Percentiles rank a stretch among this genome's conserved stretches.
phyloP scores from a whole-genome alignment of 495 filamentous ascomycete genomes.

The Xylaria sp. region DNA sequence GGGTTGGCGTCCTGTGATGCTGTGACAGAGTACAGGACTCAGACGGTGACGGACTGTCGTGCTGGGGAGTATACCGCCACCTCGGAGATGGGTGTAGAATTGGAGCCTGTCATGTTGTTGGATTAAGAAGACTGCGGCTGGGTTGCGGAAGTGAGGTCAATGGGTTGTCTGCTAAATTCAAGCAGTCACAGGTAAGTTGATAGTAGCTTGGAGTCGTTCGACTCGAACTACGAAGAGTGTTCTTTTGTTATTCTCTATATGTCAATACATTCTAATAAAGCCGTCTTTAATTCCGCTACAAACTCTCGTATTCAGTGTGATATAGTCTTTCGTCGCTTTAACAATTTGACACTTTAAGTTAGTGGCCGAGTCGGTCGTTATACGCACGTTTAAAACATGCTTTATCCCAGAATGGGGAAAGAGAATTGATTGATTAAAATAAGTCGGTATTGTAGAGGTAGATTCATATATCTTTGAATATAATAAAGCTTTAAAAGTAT shows the following conservation, averaged over 20 bases:
- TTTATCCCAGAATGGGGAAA: too few species aligned
- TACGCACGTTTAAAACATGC: too few species aligned
- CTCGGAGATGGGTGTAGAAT: neutral
- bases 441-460: too few species aligned
- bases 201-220: neutral
- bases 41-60: constrained; percentile 2
- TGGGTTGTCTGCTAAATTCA: neutral
- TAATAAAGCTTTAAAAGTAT: too few species aligned
- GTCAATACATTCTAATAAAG: neutral
- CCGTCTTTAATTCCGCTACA: neutral
- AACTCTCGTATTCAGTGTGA: neutral
- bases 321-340: neutral
- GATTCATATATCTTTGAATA: too few species aligned
- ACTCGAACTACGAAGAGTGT: neutral
- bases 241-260: neutral
- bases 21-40: constrained; percentile 10
- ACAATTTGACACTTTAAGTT: neutral
- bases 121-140: neutral
- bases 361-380: too few species aligned
- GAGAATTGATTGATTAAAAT: too few species aligned
- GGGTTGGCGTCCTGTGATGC: neutral
- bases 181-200: neutral
- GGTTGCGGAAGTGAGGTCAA: neutral
- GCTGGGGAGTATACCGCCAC: neutral
- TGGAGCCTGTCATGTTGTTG: neutral